A percentile compares a stretch with the other conserved stretches of the same genome.
These are phyloP conservation scores for Lepiota brunneoincarnata DNA, from an alignment of 768 basidiomycete species.

Conservation along the genomic window DNA sequence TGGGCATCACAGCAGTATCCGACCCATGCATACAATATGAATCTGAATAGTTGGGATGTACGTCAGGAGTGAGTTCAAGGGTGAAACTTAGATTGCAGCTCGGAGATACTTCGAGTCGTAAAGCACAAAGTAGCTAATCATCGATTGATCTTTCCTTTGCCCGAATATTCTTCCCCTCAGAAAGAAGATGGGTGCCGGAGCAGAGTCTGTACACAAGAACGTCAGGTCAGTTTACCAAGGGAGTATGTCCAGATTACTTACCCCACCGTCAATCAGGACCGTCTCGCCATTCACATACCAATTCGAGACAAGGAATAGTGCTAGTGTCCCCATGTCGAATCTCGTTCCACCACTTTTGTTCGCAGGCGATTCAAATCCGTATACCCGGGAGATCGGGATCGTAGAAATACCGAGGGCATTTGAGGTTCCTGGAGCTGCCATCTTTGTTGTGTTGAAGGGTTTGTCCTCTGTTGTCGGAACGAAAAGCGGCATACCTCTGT, in stretches of 20 bases:
- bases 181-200: slow-evolving; percentile 36
- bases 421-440: slow-evolving; percentile 24
- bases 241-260: slow-evolving; percentile 23
- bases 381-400: slow-evolving; percentile 15
- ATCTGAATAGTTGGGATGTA: too few relatives aligned
- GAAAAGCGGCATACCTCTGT: slow-evolving; percentile 17
- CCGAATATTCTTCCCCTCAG: slow-evolving; percentile 12
- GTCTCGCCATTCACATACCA: slow-evolving; percentile 49
- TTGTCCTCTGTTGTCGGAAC: background rate
- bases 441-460: slow-evolving; percentile 17
- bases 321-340: slow-evolving; percentile 41
- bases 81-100: too few relatives aligned
- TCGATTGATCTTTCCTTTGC: too few relatives aligned
- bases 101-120: too few relatives aligned
- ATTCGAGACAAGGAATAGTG: slow-evolving; percentile 42
- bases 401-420: slow-evolving; percentile 23
- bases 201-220: slow-evolving; percentile 23
- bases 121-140: too few relatives aligned
- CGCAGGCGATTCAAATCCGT: slow-evolving; percentile 33
- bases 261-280: slow-evolving; percentile 47
- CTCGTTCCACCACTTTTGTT: slow-evolving; percentile 30
- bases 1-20: too few relatives aligned
- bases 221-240: background rate
- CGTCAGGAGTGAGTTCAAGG: too few relatives aligned
- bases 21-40: too few relatives aligned